Evolutionary conservation across 1,284 basidiomycete species (phyloP), one percentile per base, ranked within the genome.

Genomic region (Moesziomyces sp.): DNA sequence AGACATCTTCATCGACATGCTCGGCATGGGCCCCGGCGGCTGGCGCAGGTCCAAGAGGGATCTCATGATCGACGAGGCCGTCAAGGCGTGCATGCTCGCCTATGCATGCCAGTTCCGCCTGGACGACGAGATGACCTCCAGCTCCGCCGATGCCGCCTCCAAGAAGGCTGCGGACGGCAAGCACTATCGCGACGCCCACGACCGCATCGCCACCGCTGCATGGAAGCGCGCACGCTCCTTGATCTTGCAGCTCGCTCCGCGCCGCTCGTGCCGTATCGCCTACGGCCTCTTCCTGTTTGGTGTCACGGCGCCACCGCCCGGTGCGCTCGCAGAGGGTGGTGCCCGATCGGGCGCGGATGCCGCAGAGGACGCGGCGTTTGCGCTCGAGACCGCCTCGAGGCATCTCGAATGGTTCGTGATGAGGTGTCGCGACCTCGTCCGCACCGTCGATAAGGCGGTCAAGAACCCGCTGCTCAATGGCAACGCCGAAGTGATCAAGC

Each of bases 91-190:
- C 11, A 75, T 75, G 73, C 53, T 75, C 16, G 73, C 73, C 5
- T 75, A 75, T n/a, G 73, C 73, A 2, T 75, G 73, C 38, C 73
- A 75, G 30, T 75, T 70, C 52, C 50, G 73, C 0, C 49, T 75
- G 26, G 73, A 75, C 30, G 73, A 69, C 34, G 70, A 73, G 49
- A 67, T 66, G 56, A 73, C 70, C 10, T 64, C 60, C 0, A 40
- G 16, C 8, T 19, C 44, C 16, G 70, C 60, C 0, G 70, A 73
- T 45, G 70, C 70, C 23, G 60, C 49, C 0, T 73, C 64, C 18
- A 26, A 46, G 3, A 60, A 64, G 9, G 70, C 64, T 8, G 49
- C 34, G 0, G 64, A 73, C 44, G 70, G 70, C 3, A 64, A 67
- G 38, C 67, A 57, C 34, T 68, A 73, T 30, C 58, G 63, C 21